A percentile compares a stretch with the other conserved stretches of the same genome.
phyloP scores from a whole-genome alignment of 2,329 filamentous ascomycete genomes.

The Hymenoscyphus linearis region DNA sequence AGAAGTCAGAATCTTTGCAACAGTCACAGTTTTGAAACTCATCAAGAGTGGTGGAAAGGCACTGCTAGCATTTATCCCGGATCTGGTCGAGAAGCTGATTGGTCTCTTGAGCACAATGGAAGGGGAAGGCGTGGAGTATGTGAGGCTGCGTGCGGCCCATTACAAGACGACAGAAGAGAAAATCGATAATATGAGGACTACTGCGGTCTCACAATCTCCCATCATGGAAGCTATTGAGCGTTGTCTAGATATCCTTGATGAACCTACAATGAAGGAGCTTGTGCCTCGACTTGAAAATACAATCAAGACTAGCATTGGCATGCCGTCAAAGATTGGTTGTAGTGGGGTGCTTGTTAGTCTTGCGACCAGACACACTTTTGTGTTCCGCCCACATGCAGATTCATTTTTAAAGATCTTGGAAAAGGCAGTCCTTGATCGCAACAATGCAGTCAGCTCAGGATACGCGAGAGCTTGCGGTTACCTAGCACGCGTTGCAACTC shows the following conservation, averaged over 20 bases:
- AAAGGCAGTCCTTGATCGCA: constrained; percentile 81
- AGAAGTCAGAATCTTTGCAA: constrained; percentile 80
- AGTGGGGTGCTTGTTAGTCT: constrained; percentile 79
- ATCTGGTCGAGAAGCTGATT: constrained; percentile 75
- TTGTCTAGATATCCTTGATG: constrained; percentile 78
- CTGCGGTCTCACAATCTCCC: constrained; percentile 76
- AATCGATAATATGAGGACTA: constrained; percentile 81
- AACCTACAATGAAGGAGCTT: constrained; percentile 68
- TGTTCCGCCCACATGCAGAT: constrained; percentile 71
- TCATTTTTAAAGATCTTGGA: constrained; percentile 72
- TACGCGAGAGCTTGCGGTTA: constrained; percentile 88
- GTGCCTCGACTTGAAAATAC: constrained; percentile 68
- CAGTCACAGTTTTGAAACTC: constrained; percentile 78
- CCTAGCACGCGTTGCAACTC: constrained; percentile 57
- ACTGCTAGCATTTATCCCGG: constrained; percentile 73
- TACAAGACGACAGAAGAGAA: constrained; percentile 83
- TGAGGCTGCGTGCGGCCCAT: constrained; percentile 80
- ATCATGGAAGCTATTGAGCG: constrained; percentile 90
- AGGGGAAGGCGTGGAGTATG: constrained; percentile 82
- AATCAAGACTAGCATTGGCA: constrained; percentile 80
- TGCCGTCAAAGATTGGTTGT: constrained; percentile 92
- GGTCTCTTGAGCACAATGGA: constrained; percentile 82
- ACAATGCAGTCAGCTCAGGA: constrained; percentile 85
- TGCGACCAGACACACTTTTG: constrained; percentile 69
- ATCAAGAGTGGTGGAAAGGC: constrained; percentile 82